Evolutionary conservation across 768 basidiomycete species (phyloP), one percentile per base, ranked within the genome.

Genomic region (Rhodotorula diobovata): DNA sequence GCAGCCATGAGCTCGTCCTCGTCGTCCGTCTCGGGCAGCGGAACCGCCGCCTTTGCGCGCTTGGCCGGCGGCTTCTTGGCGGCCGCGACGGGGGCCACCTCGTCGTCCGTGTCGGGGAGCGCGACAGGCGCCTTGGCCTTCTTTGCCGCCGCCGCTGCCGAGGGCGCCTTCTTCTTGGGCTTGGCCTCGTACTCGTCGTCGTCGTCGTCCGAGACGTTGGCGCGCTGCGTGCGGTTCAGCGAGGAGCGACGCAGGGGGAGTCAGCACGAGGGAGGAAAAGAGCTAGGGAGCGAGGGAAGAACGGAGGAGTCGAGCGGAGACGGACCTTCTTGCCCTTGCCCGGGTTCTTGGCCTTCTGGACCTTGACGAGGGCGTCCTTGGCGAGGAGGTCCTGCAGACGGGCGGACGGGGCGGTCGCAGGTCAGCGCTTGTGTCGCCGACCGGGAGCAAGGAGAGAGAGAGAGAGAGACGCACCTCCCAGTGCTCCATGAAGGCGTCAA

Each of bases 401-500:
- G 25, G n/a, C n/a, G n/a, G n/a, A n/a, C n/a, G n/a, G 34, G 28
- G 28, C 10, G 7, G 12, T 10, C 15, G 14, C 32, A 14, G n/a
- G 35, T 23, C 55, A 56, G 35, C 21, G 46, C 4, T 9, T 7
- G 20, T 32, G 2, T 30, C n/a, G 53, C 30, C 30, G 53, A 11
- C 4, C n/a, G 2, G 32, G n/a, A 7, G 9, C 61, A 21, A 67
- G 55, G 9, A 66, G 61, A 4, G 50, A 28, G 48, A 11, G 48
- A 28, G 20, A 21, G 46, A 48, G 6, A 39, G 14, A 57, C 56
- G 34, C 12, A 53, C 69, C 37, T 74, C 85, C 93, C 93, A 97
- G 79, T 89, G 87, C 39, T 81, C 84, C 53, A 92, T 79, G 84
- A 98, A 94, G 48, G 79, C 82, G 75, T 96, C 91, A 28, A 99